Conservation (phyloP, 2,329 filamentous ascomycete genomes). For the Pseudohalonectria lignicola region DNA sequence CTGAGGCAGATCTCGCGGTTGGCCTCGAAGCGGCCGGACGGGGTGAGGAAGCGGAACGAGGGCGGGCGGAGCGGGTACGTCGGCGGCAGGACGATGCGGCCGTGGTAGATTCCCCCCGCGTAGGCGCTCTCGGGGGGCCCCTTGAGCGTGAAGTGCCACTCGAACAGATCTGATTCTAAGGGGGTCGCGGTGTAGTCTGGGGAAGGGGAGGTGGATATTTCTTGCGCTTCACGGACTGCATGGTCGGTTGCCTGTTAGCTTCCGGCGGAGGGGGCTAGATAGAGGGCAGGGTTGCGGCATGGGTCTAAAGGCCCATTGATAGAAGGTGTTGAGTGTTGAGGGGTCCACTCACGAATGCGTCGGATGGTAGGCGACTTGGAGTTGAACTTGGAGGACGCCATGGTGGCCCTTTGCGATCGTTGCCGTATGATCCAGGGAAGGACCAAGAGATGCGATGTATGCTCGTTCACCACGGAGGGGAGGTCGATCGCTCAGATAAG, state of each 20-base stretch:
- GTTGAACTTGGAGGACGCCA: conserved; percentile 44
- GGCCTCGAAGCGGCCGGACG: conserved; percentile 84
- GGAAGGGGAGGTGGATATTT: conserved; percentile 70
- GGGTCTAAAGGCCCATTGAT: conserved; percentile 1
- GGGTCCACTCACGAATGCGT: conserved; percentile 57
- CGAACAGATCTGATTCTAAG: conserved; percentile 82
- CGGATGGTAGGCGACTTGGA: conserved; percentile 75
- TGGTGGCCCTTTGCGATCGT: too few relatives aligned
- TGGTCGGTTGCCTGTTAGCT: conserved; percentile 10
- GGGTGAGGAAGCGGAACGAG: conserved; percentile 90
- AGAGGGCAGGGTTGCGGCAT: not conserved
- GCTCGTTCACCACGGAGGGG: too few relatives aligned
- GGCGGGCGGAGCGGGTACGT: conserved; percentile 88
- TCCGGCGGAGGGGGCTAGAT: conserved; percentile 1
- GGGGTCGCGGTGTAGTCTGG: conserved; percentile 79
- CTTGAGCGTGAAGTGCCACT: conserved; percentile 98
- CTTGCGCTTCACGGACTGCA: conserved; percentile 78
- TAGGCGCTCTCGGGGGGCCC: conserved; percentile 78
- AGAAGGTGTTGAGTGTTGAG: not conserved
- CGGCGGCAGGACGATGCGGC: conserved; percentile 81
- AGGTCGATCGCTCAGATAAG: too few relatives aligned
- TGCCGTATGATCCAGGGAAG: too few relatives aligned
- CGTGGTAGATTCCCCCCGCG: conserved; percentile 80
- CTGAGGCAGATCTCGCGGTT: conserved; percentile 95
- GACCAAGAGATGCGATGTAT: not conserved